phyloP scores from a whole-genome alignment of 2,329 filamentous ascomycete genomes.

The Cytospora schulzeri region DNA sequence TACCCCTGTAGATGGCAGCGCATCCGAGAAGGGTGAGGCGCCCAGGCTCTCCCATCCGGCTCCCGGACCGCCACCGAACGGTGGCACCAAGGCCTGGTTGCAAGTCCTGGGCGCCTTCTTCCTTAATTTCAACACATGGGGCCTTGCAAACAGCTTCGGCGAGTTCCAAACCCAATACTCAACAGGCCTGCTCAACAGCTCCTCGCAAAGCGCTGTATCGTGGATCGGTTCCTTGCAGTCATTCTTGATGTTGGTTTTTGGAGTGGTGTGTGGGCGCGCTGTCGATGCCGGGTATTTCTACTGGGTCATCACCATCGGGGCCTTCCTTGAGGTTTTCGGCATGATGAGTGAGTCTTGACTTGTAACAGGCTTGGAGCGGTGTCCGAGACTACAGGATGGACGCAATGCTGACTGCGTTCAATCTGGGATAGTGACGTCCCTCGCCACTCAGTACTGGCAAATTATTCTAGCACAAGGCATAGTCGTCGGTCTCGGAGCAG shows the following conservation, averaged over 20 bases:
- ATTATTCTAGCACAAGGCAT: conserved; percentile 48
- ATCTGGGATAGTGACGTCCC: conserved; percentile 47
- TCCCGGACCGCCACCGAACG: conserved; percentile 52
- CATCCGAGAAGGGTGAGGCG: too few relatives aligned
- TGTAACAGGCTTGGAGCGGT: too few relatives aligned
- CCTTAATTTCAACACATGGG: conserved; percentile 56
- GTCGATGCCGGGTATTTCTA: conserved; percentile 57
- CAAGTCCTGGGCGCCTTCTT: conserved; percentile 45
- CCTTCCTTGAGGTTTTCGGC: conserved; percentile 48
- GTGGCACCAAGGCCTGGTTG: conserved; percentile 50
- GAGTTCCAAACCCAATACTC: conserved; percentile 57
- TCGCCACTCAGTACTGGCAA: conserved; percentile 46
- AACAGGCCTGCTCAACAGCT: conserved; percentile 40
- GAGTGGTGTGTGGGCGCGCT: conserved; percentile 53
- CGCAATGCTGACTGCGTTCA: conserved; percentile 39
- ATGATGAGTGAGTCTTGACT: too few relatives aligned
- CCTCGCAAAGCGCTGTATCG: conserved; percentile 45
- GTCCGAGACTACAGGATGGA: too few relatives aligned
- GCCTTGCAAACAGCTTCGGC: conserved; percentile 57
- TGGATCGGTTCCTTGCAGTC: conserved; percentile 60
- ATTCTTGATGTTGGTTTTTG: conserved; percentile 57
- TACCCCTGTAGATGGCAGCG: too few relatives aligned
- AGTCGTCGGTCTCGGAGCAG: conserved; percentile 47
- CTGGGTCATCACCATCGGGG: conserved; percentile 46
- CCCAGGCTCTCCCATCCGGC: too few relatives aligned